Evolutionary conservation across 2,329 filamentous ascomycete species (phyloP), one percentile per base, ranked within the genome.

Genomic region (Epichloe baconii): DNA sequence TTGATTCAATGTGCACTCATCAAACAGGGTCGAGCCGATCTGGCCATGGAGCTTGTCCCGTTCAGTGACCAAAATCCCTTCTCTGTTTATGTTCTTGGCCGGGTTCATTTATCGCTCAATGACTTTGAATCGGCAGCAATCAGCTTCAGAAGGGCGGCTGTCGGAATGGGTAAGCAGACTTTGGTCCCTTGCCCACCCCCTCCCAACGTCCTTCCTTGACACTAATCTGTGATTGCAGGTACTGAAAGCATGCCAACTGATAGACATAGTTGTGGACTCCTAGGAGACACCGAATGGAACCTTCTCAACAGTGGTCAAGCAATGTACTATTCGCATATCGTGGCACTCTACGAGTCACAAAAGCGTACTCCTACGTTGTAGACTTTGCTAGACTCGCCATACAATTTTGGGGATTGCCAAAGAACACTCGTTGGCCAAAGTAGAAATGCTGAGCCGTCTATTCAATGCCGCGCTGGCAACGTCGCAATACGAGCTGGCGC

Each of bases 291-390:
- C 2, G 88, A 95, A 57, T 84, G 83, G 74, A 78, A 76, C 36
- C 67, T 80, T 5, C 66, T 85, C 23, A 78, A 89, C 62, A 79
- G 80, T 51, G 93, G 91, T 2, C 75, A 90, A 41, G 78, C 88
- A 5, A 82, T 79, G 55, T 98, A 96, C 68, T 94, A 94, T 66
- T 81, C 84, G 42, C 93, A 98, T 64, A 79, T 97, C 48, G 78
- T 90, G 12, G 76, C 80, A 19, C 75, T 98, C 1, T 97, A 86
- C 62, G 90, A 96, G 64, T 79, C 79, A 58, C 78, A 80, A 43
- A 83, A 58, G 82, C 84, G 0, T 87, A 86, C 65, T 85, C 86
- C 2, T 86, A 85, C 60, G 87, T 94, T 41, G 79, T 88, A 5
- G 87, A 95, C 57, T 96, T 95, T 71, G 83, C 87, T 40, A 78